Base-by-base conservation (phyloP, 768 basidiomycete species). In the Boletellus ananiceps region DNA sequence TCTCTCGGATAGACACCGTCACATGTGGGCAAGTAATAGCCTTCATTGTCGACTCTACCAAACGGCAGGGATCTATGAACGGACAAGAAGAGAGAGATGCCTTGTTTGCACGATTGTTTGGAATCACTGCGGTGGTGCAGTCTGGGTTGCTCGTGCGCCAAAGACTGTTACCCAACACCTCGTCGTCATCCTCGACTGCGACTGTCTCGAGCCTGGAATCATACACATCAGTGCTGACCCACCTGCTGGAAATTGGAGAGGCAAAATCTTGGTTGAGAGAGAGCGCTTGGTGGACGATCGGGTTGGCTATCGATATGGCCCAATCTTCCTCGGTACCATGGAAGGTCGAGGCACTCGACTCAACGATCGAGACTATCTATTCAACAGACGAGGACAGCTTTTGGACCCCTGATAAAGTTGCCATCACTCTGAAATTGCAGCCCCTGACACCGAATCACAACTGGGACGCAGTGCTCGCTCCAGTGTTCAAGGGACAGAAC, bases 81-180 rank as follows among this genome's bases (percentile, higher is more conserved):
- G 86, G 93, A 3, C 87, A 93, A 62, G 95, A 98, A 69, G 89
- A 93, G 69, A 83, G 95, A 50, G 95, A 99, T 66, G 70, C 89
- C 42, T 76, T 93, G 44, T 97, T 99, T 63, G 93, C 93, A 9
- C 83, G 91, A 23, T 74, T 99, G 11, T 96, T 98, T 65, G 95
- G 95, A 15, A 73, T 96, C 50, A 84, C 84, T 15, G 76, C 92
- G 14, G 74, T 97, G 59, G 79, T 95, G 46, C 86, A 88, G 51
- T 97, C 95, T 3, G 84, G 88, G 19, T 74, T 94, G 40, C 74
- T 94, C 46, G 80, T 86, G 34, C 82, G 86, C 45, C 70, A 75
- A 23, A 76, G 65, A 5, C 75, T 83, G 3, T 67, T 85, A 6
- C 72, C 75, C 9, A 70, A 72, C 18, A 78, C 81, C 34, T 72